Evolutionary conservation across 352 stramenopile genomes (phyloP).

Genomic region (Phytophthora citricola): DNA sequence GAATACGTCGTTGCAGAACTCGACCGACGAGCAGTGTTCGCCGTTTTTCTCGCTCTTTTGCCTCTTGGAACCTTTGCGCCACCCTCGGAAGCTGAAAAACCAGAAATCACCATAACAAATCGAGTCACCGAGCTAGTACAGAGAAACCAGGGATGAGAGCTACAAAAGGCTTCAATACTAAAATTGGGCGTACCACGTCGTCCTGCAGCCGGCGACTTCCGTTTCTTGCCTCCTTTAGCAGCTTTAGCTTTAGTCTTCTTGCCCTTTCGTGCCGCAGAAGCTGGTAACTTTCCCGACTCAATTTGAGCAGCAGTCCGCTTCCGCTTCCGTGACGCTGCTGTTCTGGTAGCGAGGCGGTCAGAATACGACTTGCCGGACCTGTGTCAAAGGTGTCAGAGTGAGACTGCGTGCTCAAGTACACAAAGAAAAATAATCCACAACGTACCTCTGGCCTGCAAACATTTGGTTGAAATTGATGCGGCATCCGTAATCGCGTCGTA

Average conservation of each 20-base stretch:
- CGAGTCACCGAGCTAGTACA: conserved; percentile 1
- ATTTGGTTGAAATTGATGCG: conserved; percentile 74
- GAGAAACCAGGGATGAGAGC: not conserved
- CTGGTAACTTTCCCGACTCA: not conserved
- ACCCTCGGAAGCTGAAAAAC: conserved; percentile 18
- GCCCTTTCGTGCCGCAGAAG: conserved; percentile 9
- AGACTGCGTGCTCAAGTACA: not conserved
- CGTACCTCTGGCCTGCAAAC: conserved; percentile 74
- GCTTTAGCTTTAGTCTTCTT: conserved; percentile 32
- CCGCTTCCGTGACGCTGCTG: conserved; percentile 57
- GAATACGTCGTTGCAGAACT: conserved; percentile 36
- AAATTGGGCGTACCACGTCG: conserved; percentile 34
- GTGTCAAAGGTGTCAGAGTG: not conserved
- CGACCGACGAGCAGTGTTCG: conserved; percentile 33
- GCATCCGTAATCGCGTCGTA: conserved; percentile 57
- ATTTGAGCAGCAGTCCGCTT: conserved; percentile 38
- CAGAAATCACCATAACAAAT: conserved; percentile 7
- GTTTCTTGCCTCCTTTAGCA: conserved; percentile 29
- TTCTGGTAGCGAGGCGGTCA: conserved; percentile 51
- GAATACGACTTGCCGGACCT: conserved; percentile 59
- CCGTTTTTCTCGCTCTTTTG: conserved; percentile 38
- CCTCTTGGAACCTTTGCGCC: conserved; percentile 25
- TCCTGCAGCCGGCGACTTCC: conserved; percentile 25
- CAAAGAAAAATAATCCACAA: not conserved
- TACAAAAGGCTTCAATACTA: not conserved